Evolutionary conservation across 2,329 filamentous ascomycete genomes (phyloP).

Genomic region (Claviceps spartinae): DNA sequence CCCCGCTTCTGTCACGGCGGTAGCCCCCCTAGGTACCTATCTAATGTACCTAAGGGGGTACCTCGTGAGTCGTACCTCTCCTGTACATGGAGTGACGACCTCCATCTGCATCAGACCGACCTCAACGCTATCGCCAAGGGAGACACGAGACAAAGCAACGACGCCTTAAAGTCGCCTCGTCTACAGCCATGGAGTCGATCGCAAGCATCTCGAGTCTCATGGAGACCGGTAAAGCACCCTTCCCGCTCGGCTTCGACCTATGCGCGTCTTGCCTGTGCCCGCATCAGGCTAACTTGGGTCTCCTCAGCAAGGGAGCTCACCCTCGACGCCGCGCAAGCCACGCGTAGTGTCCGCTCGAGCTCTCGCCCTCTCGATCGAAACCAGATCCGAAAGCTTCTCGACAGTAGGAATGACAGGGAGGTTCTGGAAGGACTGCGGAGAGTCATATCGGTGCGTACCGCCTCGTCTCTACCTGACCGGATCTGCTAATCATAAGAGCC

Average conservation of each 20-base stretch:
- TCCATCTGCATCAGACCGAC: no score
- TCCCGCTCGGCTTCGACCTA: not conserved
- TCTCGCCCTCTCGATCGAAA: conserved; percentile 56
- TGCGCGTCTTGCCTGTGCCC: no score
- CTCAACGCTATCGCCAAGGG: no score
- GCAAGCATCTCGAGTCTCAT: conserved; percentile 86
- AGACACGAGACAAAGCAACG: no score
- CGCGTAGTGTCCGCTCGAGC: conserved; percentile 50
- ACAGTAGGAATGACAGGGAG: conserved; percentile 86
- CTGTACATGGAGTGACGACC: no score
- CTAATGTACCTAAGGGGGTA: no score
- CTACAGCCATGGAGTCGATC: conserved; percentile 75
- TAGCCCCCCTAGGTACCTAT: no score
- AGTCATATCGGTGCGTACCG: conserved; percentile 61
- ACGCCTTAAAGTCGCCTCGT: no score
- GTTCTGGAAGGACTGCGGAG: conserved; percentile 81
- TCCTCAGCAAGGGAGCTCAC: conserved; percentile 81
- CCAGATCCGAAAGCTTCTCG: conserved; percentile 88
- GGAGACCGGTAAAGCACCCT: conserved; percentile 65
- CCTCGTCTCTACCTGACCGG: not conserved
- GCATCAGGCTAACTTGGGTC: not conserved
- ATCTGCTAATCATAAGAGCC: not conserved
- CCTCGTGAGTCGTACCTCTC: no score
- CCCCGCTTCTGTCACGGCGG: no score
- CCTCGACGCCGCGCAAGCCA: conserved; percentile 87